Percentiles rank a stretch among this genome's conserved stretches.
Evolutionary conservation across 306 rosid species (phyloP).

Genomic region (Vigna trinervia): DNA sequence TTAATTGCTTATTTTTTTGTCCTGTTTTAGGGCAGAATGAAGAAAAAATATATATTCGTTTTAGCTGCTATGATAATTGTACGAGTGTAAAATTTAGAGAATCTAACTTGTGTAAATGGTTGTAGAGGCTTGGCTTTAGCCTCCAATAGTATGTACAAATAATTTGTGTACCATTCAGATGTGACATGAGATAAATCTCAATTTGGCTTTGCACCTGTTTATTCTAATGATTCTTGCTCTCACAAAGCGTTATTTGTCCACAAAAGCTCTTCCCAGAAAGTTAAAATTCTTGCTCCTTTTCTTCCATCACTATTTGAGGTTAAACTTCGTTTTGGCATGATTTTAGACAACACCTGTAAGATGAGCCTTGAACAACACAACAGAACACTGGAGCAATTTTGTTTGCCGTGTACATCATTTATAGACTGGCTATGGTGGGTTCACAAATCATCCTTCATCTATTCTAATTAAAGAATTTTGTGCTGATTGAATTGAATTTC

Average conservation of each 20-base stretch:
- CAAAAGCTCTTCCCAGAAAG: not conserved
- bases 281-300: not conserved
- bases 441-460: too few relatives aligned
- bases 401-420: too few relatives aligned
- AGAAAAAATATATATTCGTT: not conserved
- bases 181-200: not conserved
- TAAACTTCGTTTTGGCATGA: constrained; percentile 3
- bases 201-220: constrained; percentile 16
- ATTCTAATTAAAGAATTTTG: too few relatives aligned
- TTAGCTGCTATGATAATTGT: constrained; percentile 19
- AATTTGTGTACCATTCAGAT: constrained; percentile 24
- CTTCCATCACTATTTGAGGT: not conserved
- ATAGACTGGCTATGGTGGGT: too few relatives aligned
- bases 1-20: constrained; percentile 33
- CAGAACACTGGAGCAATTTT: too few relatives aligned
- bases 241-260: not conserved
- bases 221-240: not conserved
- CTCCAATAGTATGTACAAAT: not conserved
- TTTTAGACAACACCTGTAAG: not conserved
- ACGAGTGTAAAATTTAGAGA: constrained; percentile 21
- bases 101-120: constrained; percentile 44
- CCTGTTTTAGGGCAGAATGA: not conserved
- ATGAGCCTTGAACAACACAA: not conserved
- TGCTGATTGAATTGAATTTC: too few relatives aligned
- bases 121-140: constrained; percentile 49